Percentiles rank a stretch among this genome's conserved stretches.
phyloP scores from a whole-genome alignment of 768 basidiomycete species.

The Tricholoma saponaceum region DNA sequence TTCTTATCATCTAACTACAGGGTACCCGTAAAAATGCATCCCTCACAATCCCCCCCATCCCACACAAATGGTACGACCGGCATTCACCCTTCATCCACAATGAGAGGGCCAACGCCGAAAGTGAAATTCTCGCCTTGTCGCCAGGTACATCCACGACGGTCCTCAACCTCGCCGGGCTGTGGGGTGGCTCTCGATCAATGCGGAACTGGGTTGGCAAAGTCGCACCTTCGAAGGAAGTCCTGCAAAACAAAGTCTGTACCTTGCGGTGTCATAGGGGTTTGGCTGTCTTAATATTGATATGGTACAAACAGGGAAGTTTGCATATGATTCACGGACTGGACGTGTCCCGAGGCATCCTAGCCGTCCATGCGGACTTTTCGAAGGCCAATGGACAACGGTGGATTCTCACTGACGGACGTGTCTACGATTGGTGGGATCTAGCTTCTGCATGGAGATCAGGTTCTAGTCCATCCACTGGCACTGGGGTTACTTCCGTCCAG shows the following conservation, averaged over 20 bases:
- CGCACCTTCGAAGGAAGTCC: constrained; percentile 51
- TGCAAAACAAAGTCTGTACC: constrained; percentile 41
- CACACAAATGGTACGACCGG: constrained; percentile 46
- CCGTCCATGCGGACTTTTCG: constrained; percentile 43
- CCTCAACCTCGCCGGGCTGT: constrained; percentile 59
- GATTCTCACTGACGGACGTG: constrained; percentile 50
- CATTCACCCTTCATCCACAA: constrained; percentile 42
- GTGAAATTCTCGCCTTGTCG: constrained; percentile 47
- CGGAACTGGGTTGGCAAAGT: constrained; percentile 51
- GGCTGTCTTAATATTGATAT: neutral
- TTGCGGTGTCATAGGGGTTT: neutral
- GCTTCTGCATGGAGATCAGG: constrained; percentile 59
- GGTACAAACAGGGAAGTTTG: constrained; percentile 40
- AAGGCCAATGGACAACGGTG: constrained; percentile 49
- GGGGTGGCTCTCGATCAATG: constrained; percentile 49
- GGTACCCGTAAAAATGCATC: constrained; percentile 12
- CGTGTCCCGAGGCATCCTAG: constrained; percentile 54
- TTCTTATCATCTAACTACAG: constrained; percentile 1
- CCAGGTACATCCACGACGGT: constrained; percentile 43
- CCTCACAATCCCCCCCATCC: neutral
- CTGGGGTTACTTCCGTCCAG: neutral
- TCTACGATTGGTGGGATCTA: constrained; percentile 71
- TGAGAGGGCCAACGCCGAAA: constrained; percentile 47
- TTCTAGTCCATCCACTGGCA: neutral
- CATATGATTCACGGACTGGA: constrained; percentile 63